Evolutionary conservation across 2,329 filamentous ascomycete genomes (phyloP), one percentile per base, ranked within the genome.

Genomic region (Curvularia hawaiiensis): DNA sequence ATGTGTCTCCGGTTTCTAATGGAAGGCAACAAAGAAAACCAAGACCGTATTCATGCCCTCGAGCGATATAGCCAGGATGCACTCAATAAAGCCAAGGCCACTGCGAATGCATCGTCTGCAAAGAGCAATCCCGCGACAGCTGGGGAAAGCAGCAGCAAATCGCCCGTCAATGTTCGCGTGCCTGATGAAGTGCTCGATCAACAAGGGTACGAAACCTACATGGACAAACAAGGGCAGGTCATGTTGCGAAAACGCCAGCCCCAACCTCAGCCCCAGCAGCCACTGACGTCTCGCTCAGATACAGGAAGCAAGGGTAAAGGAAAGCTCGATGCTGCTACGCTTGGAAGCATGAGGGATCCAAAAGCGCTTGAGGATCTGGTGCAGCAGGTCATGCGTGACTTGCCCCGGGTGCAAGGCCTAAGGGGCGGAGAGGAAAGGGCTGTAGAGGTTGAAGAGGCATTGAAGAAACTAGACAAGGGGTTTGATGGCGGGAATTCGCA

Each of bases 21-120:
- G 78, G 89, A 91, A 65, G 89, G 89, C 12, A 91, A 88, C 59
- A 84, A 88, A 31, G 88, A 88, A 55, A 91, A 90, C 16, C 89
- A 90, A 61, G 83, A 85, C 31, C 89, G 90, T 66, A 86, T 93
- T 51, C 83, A 87, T 53, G 85, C 88, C 50, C 82, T 91, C 56
- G 79, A 78, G 52, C 62, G 64, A 4, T 65, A 70, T 40, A 68
- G 67, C 1, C 67, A 72, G 33, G 66, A 67, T 2, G 38, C 54
- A 28, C 40, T 65, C 58, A 51, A 58, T 5, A 60, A 62, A 26
- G 53, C 64, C 11, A 56, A 66, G 2, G 56, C 62, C 12, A 26
- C 59, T 26, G 33, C 58, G 22, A n/a, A 55, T 2, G 44, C 56
- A 20, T 28, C 51, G 3, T 22, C 54, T 0, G 4, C 26, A 5